phyloP scores from a whole-genome alignment of 2,329 filamentous ascomycete species.

The Penicillium sp. region DNA sequence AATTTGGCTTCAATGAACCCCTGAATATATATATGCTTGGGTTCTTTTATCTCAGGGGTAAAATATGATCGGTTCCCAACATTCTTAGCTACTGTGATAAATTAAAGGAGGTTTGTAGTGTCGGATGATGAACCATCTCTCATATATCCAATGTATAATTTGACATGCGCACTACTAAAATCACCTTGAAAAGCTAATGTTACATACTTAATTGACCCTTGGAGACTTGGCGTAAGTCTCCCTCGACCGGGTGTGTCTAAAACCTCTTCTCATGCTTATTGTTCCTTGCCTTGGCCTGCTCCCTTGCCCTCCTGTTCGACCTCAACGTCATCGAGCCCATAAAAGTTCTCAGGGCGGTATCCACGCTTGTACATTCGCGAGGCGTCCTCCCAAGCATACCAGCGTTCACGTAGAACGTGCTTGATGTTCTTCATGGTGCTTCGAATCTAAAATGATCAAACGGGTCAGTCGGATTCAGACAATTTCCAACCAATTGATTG shows the following conservation, averaged over 20 bases:
- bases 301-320: constrained; percentile 11
- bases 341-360: constrained; percentile 34
- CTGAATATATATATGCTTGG: constrained; percentile 9
- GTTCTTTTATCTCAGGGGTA: constrained; percentile 7
- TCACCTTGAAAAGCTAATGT: constrained; percentile 11
- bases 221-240: not conserved
- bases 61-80: not conserved
- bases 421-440: constrained; percentile 80
- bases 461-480: not conserved
- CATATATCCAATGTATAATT: constrained; percentile 3
- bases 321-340: constrained; percentile 21
- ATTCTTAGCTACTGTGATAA: not conserved
- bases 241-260: no score
- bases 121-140: not conserved
- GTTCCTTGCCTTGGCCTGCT: not conserved
- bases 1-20: not conserved
- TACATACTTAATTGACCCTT: constrained; percentile 6
- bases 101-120: not conserved
- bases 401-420: constrained; percentile 81
- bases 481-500: not conserved
- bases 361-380: constrained; percentile 38
- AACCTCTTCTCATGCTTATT: not conserved
- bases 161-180: constrained; percentile 6
- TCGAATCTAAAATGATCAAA: constrained; percentile 57
- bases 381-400: constrained; percentile 70